Conservation (phyloP, 352 stramenopile genomes). For the Pythium apleroticum region DNA sequence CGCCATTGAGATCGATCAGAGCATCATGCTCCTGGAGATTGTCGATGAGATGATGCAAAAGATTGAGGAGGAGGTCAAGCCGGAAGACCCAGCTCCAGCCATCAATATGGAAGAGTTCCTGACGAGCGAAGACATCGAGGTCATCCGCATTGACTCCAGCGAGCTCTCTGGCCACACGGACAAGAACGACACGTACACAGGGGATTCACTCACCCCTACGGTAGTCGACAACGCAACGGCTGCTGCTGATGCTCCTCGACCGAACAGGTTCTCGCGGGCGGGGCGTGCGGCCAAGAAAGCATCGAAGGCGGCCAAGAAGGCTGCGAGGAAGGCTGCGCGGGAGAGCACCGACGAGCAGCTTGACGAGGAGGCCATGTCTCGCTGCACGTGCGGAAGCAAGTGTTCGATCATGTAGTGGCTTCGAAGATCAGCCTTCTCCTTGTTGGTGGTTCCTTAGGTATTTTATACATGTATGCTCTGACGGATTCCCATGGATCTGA, state of each 20-base stretch:
- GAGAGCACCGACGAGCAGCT: constrained; percentile 40
- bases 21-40: constrained; percentile 19
- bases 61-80: constrained; percentile 5
- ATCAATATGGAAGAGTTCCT: constrained; percentile 8
- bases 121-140: not conserved
- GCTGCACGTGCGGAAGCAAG: constrained; percentile 48
- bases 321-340: constrained; percentile 11
- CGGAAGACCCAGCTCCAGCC: not conserved
- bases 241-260: not conserved
- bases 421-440: not conserved
- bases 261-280: constrained; percentile 9
- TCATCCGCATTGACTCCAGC: constrained; percentile 25
- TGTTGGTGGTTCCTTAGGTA: constrained; percentile 4
- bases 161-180: constrained; percentile 30
- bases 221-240: constrained; percentile 13
- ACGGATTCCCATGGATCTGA: not conserved
- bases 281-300: constrained; percentile 23
- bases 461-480: constrained; percentile 13
- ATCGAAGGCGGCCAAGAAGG: constrained; percentile 21
- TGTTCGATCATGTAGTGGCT: constrained; percentile 65
- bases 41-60: constrained; percentile 19
- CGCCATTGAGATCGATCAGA: constrained; percentile 14
- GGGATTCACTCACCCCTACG: constrained; percentile 25
- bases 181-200: constrained; percentile 33
- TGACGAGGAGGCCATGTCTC: constrained; percentile 62